Conservation (phyloP, 306 rosid genomes). For the Acacia crassicarpa region DNA sequence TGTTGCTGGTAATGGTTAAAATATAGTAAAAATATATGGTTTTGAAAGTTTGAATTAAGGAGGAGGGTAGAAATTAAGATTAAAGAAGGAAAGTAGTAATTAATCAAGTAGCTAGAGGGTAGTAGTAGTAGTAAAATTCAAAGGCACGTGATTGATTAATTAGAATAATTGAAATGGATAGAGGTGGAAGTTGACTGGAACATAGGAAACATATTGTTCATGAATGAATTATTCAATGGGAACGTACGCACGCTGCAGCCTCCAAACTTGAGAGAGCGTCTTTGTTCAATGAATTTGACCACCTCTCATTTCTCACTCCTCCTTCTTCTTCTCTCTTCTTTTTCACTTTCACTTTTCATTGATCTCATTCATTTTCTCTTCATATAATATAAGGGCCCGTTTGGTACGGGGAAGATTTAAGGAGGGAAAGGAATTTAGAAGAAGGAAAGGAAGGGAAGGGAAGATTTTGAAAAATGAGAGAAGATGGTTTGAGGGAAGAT, state of each 20-base stretch:
- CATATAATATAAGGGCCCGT: no score
- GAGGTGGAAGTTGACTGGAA: background rate
- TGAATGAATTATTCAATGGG: background rate
- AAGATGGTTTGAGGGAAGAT: no score
- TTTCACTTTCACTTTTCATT: no score
- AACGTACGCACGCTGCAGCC: background rate
- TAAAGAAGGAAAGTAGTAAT: background rate
- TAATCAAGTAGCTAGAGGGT: background rate
- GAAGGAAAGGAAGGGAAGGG: no score
- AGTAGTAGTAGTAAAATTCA: background rate
- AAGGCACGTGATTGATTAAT: background rate
- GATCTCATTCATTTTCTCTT: no score
- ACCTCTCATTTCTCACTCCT: background rate
- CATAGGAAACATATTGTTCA: background rate
- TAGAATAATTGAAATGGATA: background rate
- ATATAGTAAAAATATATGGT: no score
- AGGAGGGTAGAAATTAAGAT: no score
- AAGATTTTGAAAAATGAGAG: no score
- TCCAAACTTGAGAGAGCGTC: background rate
- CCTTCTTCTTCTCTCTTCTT: background rate
- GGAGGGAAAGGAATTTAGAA: no score
- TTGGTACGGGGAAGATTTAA: no score
- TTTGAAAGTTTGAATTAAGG: no score
- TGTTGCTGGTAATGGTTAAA: no score
- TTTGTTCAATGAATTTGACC: constrained; percentile 38